Evolutionary conservation across 1,284 basidiomycete genomes (phyloP), one percentile per base, ranked within the genome.

Genomic region (Sporisorium reilianum): DNA sequence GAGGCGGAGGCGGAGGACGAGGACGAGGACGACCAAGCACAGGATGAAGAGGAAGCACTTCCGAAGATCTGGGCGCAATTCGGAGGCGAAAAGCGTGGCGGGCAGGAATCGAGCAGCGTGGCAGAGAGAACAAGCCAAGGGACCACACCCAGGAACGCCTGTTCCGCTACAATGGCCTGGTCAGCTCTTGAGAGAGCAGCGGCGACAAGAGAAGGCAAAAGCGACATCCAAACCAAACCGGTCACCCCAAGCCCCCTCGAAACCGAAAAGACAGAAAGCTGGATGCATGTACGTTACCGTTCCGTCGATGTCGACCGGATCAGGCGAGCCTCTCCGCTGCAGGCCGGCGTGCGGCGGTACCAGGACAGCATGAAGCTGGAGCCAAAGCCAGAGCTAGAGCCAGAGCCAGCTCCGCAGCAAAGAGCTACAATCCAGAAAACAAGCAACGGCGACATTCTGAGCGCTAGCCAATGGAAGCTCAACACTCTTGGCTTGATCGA

Each of bases 1-100:
- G 26, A 28, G n/a, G n/a, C n/a, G n/a, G n/a, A 28, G 16, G 26
- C 45, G 16, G 28, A 48, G 46, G 10, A 22, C 16, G 46, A 28
- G 23, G 42, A 45, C 32, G 22, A 40, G 41, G 56, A 51, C n/a
- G n/a, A n/a, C n/a, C 12, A 22, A 14, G 32, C 16, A 45, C 10
- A 45, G 51, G 51, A 50, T 38, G n/a, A 44, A 66, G 64, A 61
- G 50, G 54, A 53, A 61, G 36, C 28, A 7, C 53, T 61, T 66
- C 58, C 64, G 54, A 61, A 66, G 64, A 66, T 61, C 58, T 61
- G 64, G 64, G 64, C 55, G 26, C 45, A 25, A 42, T 6, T 18
- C 32, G 42, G 18, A 42, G 5, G 38, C 32, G 42, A 36, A 32
- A 45, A 40, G 14, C n/a, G 28, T 28, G 30, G 22, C 14, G 22